Evolutionary conservation across 495 filamentous ascomycete species (phyloP).

Genomic region (Diplogelasinospora grovesii): DNA sequence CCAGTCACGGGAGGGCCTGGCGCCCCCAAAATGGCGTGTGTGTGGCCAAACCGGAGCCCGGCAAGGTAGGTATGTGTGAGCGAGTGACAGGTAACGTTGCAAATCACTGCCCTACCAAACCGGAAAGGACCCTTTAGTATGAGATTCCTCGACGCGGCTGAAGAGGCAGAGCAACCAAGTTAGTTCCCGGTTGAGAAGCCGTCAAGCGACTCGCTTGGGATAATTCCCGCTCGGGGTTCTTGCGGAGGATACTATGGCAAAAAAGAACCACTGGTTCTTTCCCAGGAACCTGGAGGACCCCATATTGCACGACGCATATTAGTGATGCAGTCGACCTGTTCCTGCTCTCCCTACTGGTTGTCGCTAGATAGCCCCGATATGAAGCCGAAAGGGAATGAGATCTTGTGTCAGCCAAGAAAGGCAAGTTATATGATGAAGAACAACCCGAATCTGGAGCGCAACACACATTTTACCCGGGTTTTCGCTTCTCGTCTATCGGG

Average conservation of each 20-base stretch:
- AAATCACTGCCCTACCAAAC: constrained; percentile 13
- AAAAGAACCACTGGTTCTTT: constrained; percentile 11
- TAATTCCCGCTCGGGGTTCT: constrained; percentile 15
- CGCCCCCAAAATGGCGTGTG: neutral
- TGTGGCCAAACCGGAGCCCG: too few relatives aligned
- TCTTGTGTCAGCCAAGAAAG: constrained; percentile 19
- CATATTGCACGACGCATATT: constrained; percentile 19
- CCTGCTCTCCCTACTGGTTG: constrained; percentile 6
- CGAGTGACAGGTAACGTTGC: constrained; percentile 22
- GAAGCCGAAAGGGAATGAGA: constrained; percentile 20
- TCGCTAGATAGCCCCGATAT: constrained; percentile 15
- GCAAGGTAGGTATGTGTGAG: neutral
- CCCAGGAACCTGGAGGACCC: constrained; percentile 26
- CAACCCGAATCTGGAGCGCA: constrained; percentile 15
- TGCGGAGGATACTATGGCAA: neutral
- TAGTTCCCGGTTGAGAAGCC: constrained; percentile 20
- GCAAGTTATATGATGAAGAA: constrained; percentile 12
- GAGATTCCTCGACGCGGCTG: constrained; percentile 10
- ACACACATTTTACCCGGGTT: constrained; percentile 27
- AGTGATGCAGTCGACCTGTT: constrained; percentile 12
- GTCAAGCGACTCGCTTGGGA: constrained; percentile 16
- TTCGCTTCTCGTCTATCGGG: constrained; percentile 24
- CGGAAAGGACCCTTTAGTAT: constrained; percentile 17
- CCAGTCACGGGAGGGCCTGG: neutral
- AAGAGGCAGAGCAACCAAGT: constrained; percentile 15